Evolutionary conservation across 2,329 filamentous ascomycete species (phyloP).

Genomic region (Leptographium wingfieldii): DNA sequence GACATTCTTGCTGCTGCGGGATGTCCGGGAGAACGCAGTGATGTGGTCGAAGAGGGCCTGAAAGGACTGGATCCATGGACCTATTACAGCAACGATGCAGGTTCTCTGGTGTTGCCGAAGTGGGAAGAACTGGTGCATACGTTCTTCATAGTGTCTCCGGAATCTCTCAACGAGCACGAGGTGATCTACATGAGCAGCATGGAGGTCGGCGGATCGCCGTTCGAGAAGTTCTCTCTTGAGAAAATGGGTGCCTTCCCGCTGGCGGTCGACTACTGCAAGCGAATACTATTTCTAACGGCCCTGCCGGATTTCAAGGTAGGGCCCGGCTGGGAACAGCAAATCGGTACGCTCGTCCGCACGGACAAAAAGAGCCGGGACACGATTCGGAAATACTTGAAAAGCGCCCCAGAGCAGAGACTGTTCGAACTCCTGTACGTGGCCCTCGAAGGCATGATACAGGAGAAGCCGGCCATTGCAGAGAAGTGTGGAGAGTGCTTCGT

Average conservation of each 20-base stretch:
- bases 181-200: conserved; percentile 19
- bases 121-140: conserved; percentile 37
- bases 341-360: conserved; percentile 60
- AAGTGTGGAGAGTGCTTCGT: conserved; percentile 40
- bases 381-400: conserved; percentile 41
- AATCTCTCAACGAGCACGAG: too few relatives aligned
- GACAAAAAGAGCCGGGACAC: conserved; percentile 51
- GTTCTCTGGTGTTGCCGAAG: conserved; percentile 28
- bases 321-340: conserved; percentile 71
- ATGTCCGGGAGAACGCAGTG: conserved; percentile 54
- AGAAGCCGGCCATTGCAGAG: conserved; percentile 28
- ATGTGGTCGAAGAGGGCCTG: conserved; percentile 79
- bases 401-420: conserved; percentile 18
- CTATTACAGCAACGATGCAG: conserved; percentile 31
- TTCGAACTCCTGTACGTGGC: conserved; percentile 37
- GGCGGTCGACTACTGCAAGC: conserved; percentile 55
- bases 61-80: conserved; percentile 68
- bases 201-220: conserved; percentile 23
- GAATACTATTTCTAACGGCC: conserved; percentile 38
- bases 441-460: conserved; percentile 42
- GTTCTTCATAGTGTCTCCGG: conserved; percentile 32
- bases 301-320: conserved; percentile 45
- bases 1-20: conserved; percentile 70
- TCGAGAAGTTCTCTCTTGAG: conserved; percentile 35
- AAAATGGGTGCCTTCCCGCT: conserved; percentile 47